Evolutionary conservation across 352 stramenopile genomes (phyloP), one percentile per base, ranked within the genome.

Genomic region (Pythium apleroticum): DNA sequence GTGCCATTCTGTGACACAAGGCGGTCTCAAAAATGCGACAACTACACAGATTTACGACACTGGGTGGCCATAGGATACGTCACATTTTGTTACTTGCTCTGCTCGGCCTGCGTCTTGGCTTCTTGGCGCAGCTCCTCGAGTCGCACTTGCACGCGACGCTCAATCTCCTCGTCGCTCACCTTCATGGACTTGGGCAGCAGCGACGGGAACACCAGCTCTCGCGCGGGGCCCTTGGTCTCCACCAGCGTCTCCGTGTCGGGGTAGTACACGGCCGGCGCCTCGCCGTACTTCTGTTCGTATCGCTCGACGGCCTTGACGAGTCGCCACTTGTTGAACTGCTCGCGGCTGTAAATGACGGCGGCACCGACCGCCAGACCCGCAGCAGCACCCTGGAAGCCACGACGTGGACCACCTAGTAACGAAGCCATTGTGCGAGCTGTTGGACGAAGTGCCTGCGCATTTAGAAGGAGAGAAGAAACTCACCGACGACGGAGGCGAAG

Each of bases 251-350:
- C 70, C 27, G 80, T 87, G 62, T 84, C 80, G 12, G 80, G 80
- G 62, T 91, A 81, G 58, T 88, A 90, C 50, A 89, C 69, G 0
- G 72, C 73, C 20, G 85, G 80, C 22, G 76, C 81, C 15, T 69
- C 68, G 46, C 86, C 86, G 60, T 90, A 90, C 63, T 95, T 95
- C 30, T 85, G 68, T 43, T 92, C 82, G 65, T 93, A 95, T 15
- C 86, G 83, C 69, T 89, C 77, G 52, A 94, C 65, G 22, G 77
- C 84, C 65, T 89, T 91, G 37, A 76, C 69, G 35, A 90, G 71
- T 33, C 86, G 84, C 86, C 86, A 95, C 60, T 76, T 79, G 54
- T 87, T 70, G 68, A 95, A 95, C 45, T 93, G 70, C 46, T 90
- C 76, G 24, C 78, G 78, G 0, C 81, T 80, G 52, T 91, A 80